Conservation (phyloP, 148 eudicot genomes). For the Vaccinium darrowii region DNA sequence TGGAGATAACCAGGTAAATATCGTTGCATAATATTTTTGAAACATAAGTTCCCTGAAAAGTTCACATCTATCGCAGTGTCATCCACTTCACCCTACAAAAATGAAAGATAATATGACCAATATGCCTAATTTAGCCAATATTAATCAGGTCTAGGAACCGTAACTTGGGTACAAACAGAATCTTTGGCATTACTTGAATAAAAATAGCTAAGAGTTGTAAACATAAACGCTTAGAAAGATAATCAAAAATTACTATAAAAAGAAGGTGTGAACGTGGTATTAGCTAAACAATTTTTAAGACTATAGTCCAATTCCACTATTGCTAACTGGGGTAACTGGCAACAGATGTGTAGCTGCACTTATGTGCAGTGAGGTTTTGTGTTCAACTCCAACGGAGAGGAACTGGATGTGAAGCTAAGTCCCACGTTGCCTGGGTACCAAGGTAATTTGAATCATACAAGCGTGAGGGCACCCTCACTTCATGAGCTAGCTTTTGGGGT, state of each 20-base stretch:
- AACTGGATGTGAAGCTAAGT: not conserved
- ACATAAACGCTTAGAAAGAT: not conserved
- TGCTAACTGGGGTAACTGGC: not conserved
- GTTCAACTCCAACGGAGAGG: not conserved
- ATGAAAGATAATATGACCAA: not conserved
- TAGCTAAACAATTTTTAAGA: not conserved
- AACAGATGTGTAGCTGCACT: not conserved
- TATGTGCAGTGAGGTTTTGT: not conserved
- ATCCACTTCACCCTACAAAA: conserved; percentile 74
- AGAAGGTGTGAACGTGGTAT: not conserved
- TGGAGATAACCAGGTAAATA: conserved; percentile 77
- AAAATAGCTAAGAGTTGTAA: not conserved
- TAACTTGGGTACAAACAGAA: not conserved
- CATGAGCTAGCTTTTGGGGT: too few species aligned
- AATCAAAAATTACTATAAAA: not conserved
- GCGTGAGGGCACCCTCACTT: too few species aligned
- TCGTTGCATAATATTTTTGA: conserved; percentile 72
- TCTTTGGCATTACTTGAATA: not conserved
- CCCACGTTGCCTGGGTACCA: too few species aligned
- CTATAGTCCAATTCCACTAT: not conserved
- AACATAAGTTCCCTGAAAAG: conserved; percentile 78
- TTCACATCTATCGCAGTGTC: conserved; percentile 95
- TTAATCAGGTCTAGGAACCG: not conserved
- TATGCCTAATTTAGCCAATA: not conserved
- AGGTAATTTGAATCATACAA: too few species aligned